Evolutionary conservation across 257 asterid genomes (phyloP).

Genomic region (Petrea volubilis): DNA sequence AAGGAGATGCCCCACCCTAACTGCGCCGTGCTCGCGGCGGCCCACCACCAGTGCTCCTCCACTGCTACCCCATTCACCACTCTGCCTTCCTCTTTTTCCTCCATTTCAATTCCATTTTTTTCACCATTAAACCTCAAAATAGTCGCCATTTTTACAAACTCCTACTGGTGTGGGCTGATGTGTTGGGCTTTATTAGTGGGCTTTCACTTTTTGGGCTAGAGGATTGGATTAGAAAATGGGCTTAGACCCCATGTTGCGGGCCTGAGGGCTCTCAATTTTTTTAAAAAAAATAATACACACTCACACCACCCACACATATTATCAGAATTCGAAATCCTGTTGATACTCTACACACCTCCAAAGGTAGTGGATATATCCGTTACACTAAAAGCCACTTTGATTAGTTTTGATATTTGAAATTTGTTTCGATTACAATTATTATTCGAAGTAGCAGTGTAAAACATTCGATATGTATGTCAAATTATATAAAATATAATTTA

Average conservation of each 20-base stretch:
- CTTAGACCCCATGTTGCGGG: background rate
- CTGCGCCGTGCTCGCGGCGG: slow-evolving; percentile 61
- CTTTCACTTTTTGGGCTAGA: background rate
- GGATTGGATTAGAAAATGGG: too few species aligned
- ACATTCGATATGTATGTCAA: too few species aligned
- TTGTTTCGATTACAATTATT: too few species aligned
- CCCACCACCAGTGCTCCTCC: slow-evolving; percentile 60
- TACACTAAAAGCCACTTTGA: too few species aligned
- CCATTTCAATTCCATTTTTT: slow-evolving; percentile 37
- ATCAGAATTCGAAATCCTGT: too few species aligned
- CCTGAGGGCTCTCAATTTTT: background rate
- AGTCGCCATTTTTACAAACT: background rate
- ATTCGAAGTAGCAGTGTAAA: too few species aligned
- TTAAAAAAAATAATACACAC: too few species aligned
- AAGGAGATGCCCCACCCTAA: slow-evolving; percentile 56
- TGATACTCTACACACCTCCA: too few species aligned
- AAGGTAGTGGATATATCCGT: too few species aligned
- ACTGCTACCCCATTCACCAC: slow-evolving; percentile 21
- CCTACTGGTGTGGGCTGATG: background rate
- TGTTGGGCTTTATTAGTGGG: slow-evolving; percentile 1
- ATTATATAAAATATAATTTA: too few species aligned
- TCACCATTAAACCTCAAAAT: background rate
- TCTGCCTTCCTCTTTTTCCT: slow-evolving; percentile 35
- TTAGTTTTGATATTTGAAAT: too few species aligned
- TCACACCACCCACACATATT: too few species aligned